Percentiles rank a stretch among this genome's conserved stretches.
Conservation (phyloP, 2,329 filamentous ascomycete genomes). For the Dryadomyces quercus-mongolicae region DNA sequence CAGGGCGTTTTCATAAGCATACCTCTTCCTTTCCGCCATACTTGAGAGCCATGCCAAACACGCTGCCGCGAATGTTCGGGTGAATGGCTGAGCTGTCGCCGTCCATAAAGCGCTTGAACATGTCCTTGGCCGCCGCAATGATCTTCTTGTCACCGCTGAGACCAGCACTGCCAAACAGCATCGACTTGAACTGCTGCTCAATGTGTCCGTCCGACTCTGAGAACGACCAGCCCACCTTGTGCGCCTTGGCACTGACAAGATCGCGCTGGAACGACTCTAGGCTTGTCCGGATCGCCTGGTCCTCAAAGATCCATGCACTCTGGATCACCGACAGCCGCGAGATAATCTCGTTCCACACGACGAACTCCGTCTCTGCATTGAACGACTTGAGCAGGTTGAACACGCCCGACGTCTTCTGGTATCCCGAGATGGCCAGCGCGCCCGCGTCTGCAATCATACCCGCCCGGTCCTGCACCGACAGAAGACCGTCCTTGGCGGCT, state of each 20-base stretch:
- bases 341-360: constrained; percentile 91
- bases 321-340: constrained; percentile 68
- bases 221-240: constrained; percentile 82
- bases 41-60: constrained; percentile 74
- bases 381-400: constrained; percentile 79
- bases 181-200: constrained; percentile 85
- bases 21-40: constrained; percentile 77
- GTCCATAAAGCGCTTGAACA: constrained; percentile 74
- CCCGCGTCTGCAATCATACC: constrained; percentile 93
- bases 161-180: constrained; percentile 79
- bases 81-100: constrained; percentile 77
- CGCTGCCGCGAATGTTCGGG: constrained; percentile 78
- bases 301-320: constrained; percentile 80
- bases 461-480: constrained; percentile 81
- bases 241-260: constrained; percentile 66
- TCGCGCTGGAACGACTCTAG: constrained; percentile 75
- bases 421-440: constrained; percentile 77
- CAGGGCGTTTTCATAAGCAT: no score
- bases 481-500: constrained; percentile 66
- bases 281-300: constrained; percentile 57
- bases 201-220: constrained; percentile 76
- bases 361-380: constrained; percentile 72
- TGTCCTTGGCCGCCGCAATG: constrained; percentile 70
- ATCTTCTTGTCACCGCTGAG: constrained; percentile 68
- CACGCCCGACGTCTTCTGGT: constrained; percentile 85